Base-by-base conservation (phyloP, 2,329 filamentous ascomycete species). In the Calcarisporium arbuscula region DNA sequence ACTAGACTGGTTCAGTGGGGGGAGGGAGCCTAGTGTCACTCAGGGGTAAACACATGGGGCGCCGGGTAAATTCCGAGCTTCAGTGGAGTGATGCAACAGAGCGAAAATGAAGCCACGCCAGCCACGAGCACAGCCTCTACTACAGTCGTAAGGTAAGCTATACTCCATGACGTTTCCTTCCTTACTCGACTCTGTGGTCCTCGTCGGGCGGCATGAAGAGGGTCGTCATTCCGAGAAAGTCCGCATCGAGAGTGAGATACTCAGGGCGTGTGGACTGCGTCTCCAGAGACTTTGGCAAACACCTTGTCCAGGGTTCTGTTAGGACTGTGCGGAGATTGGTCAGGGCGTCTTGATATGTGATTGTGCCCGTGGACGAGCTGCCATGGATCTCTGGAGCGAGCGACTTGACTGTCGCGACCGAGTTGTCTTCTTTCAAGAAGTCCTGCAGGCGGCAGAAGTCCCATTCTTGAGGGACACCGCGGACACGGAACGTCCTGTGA, bases 151-250 rank as follows among this genome's bases (percentile, higher is more conserved):
- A n/a, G n/a, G n/a, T n/a, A n/a, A n/a, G n/a, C n/a, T n/a, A n/a
- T 19, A 12, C 14, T 23, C 12, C 15, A 20, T 18, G 17, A 20
- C 10, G n/a, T 11, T 12, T n/a, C 19, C 4, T 11, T 23, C 23
- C 36, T 20, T 30, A 39, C 37, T 39, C 28, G n/a, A 39, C 16
- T 23, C 33, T 30, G 12, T 36, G 29, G 8, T 39, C 32, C 9
- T 26, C 3, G 11, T 8, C 4, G 18, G 29, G 4, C n/a, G 37
- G 29, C 4, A 30, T 17, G 15, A 17, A 36, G 26, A 39, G 37
- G 4, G 37, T 36, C 7, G 28, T 39, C n/a, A 39, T 36, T 12
- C 37, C 37, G 23, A 23, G 28, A 16, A 39, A 39, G 8, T 26
- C 17, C 19, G 16, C 17, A 28, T 35, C 32, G 6, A 35, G 15